phyloP scores from a whole-genome alignment of 2,329 filamentous ascomycete genomes.

The Aureobasidium sp. region DNA sequence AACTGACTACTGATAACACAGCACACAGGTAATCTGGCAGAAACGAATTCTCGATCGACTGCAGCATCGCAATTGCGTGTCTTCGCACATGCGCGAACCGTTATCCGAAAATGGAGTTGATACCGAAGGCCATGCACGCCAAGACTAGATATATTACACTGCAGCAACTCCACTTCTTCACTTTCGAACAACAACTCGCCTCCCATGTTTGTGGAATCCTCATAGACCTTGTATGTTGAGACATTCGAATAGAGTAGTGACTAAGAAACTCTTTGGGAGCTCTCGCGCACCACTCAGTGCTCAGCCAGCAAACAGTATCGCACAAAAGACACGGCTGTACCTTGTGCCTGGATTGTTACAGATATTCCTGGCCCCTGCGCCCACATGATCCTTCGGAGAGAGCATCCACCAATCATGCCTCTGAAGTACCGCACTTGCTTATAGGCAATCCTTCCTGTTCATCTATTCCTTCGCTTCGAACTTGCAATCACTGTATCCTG shows the following conservation, averaged over 20 bases:
- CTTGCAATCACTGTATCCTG: too few relatives aligned
- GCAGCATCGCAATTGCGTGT: background rate
- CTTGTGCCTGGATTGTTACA: background rate
- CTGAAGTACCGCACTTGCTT: background rate
- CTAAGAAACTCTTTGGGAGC: background rate
- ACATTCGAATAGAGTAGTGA: too few relatives aligned
- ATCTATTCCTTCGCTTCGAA: background rate
- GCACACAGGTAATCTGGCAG: background rate
- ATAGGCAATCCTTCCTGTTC: background rate
- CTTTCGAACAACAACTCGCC: too few relatives aligned
- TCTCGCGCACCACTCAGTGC: background rate
- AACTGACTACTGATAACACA: background rate
- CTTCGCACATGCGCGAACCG: background rate
- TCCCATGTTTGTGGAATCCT: too few relatives aligned
- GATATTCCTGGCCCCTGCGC: background rate
- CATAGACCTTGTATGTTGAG: background rate
- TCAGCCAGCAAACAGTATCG: background rate
- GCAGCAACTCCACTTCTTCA: background rate
- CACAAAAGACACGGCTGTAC: background rate
- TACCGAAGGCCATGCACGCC: background rate
- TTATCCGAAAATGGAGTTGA: background rate
- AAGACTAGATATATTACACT: conserved; percentile 2
- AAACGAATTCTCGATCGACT: background rate
- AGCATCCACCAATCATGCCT: background rate
- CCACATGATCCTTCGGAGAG: background rate